phyloP scores from a whole-genome alignment of 768 basidiomycete genomes.

The Agaricus subrufescens region DNA sequence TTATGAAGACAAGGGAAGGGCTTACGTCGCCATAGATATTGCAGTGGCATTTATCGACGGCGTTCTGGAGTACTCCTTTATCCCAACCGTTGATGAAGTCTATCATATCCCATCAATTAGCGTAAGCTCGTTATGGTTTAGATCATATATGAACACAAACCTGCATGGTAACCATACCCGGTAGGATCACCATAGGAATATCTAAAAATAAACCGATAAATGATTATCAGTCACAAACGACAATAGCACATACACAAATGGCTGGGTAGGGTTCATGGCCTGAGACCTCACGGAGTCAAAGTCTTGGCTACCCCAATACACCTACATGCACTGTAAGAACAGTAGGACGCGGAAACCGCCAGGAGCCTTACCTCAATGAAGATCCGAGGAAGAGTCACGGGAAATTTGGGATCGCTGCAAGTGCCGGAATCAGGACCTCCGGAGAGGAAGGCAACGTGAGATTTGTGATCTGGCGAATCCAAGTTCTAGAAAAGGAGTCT shows the following conservation, averaged over 20 bases:
- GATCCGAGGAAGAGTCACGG: slow-evolving; percentile 41
- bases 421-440: slow-evolving; percentile 44
- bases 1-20: not conserved
- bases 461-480: slow-evolving; percentile 49
- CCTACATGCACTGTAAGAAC: slow-evolving; percentile 19
- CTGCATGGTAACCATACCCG: slow-evolving; percentile 58
- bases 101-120: slow-evolving; percentile 10
- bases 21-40: slow-evolving; percentile 38
- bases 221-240: not conserved
- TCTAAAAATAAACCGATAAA: slow-evolving; percentile 15
- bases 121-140: not conserved
- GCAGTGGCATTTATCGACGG: slow-evolving; percentile 51
- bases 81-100: slow-evolving; percentile 65
- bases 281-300: slow-evolving; percentile 32
- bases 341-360: not conserved
- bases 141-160: slow-evolving; percentile 21
- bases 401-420: slow-evolving; percentile 42
- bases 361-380: slow-evolving; percentile 43
- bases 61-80: slow-evolving; percentile 44
- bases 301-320: slow-evolving; percentile 38
- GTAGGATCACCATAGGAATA: slow-evolving; percentile 56
- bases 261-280: slow-evolving; percentile 43
- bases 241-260: slow-evolving; percentile 40
- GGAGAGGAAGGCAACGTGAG: slow-evolving; percentile 44
- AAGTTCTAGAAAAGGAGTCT: slow-evolving; percentile 25